phyloP scores from a whole-genome alignment of 2,329 filamentous ascomycete genomes.

The Aspergillus japonicus region DNA sequence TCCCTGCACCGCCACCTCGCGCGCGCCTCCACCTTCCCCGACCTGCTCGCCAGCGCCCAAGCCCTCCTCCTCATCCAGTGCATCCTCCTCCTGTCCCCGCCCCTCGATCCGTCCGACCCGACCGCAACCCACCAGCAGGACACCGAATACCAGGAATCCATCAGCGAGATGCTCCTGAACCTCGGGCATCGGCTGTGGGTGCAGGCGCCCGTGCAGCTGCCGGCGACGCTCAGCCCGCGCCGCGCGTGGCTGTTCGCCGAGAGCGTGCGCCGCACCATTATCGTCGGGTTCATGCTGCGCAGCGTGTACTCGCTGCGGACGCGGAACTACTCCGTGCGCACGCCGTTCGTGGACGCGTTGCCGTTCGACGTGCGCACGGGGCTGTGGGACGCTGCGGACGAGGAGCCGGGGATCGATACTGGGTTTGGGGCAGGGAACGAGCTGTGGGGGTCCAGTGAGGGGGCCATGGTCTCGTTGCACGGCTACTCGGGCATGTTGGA shows the following conservation, averaged over 20 bases:
- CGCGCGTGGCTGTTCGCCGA: conserved; percentile 35
- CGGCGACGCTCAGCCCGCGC: conserved; percentile 22
- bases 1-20: conserved; percentile 14
- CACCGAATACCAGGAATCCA: conserved; percentile 6
- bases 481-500: conserved; percentile 28
- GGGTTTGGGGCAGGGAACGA: background rate
- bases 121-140: too few species aligned
- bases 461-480: conserved; percentile 27
- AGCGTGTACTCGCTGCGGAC: conserved; percentile 31
- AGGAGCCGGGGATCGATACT: conserved; percentile 8
- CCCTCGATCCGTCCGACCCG: conserved; percentile 10
- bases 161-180: conserved; percentile 18
- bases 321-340: conserved; percentile 27
- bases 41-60: conserved; percentile 26
- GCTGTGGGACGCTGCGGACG: conserved; percentile 25
- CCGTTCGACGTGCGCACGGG: conserved; percentile 29
- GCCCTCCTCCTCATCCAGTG: conserved; percentile 27
- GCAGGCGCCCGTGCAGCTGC: conserved; percentile 27
- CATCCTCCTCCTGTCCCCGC: conserved; percentile 18
- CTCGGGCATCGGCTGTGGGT: conserved; percentile 25
- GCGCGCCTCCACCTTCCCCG: conserved; percentile 20
- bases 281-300: conserved; percentile 31
- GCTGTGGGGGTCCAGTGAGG: background rate
- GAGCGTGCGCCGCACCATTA: conserved; percentile 33
- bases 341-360: conserved; percentile 30